These are phyloP conservation scores for Ambrosiella xylebori DNA, from an alignment of 2,329 filamentous ascomycete species.

Conservation along the genomic window DNA sequence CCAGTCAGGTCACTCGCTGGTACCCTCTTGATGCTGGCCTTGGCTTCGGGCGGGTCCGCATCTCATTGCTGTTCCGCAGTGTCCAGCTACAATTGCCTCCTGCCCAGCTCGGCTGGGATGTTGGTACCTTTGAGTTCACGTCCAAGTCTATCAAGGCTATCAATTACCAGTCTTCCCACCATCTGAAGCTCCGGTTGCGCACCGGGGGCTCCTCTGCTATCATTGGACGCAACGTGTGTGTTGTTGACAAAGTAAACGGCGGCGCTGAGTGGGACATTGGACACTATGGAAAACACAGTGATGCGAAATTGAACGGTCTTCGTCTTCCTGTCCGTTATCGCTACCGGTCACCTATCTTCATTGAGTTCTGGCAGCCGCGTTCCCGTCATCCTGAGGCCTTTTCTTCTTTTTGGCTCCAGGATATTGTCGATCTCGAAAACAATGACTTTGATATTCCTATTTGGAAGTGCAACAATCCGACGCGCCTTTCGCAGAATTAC, in stretches of 20 bases:
- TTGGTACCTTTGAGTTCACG: conserved; percentile 81
- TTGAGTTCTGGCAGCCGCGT: conserved; percentile 60
- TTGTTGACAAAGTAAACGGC: conserved; percentile 8
- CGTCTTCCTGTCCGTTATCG: conserved; percentile 78
- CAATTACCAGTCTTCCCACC: conserved; percentile 43
- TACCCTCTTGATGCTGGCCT: conserved; percentile 94
- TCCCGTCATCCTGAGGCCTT: conserved; percentile 59
- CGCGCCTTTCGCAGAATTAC: conserved; percentile 77
- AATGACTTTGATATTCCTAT: conserved; percentile 72
- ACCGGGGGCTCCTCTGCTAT: conserved; percentile 69
- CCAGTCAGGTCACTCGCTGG: conserved; percentile 75
- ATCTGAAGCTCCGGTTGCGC: conserved; percentile 59
- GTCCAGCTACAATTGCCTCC: conserved; percentile 76
- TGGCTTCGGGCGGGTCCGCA: conserved; percentile 74
- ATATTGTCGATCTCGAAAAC: conserved; percentile 65
- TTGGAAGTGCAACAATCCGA: conserved; percentile 62
- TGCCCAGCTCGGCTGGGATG: conserved; percentile 77
- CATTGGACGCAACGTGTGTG: conserved; percentile 18
- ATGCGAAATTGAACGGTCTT: conserved; percentile 22
- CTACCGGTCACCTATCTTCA: conserved; percentile 75
- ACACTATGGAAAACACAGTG: conserved; percentile 23
- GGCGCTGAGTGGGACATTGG: conserved; percentile 31
- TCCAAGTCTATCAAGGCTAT: conserved; percentile 51
- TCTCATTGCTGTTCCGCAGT: conserved; percentile 79
- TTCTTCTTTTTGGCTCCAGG: conserved; percentile 70